A percentile compares a stretch with the other conserved stretches of the same genome.
phyloP scores from a whole-genome alignment of 345 rosid genomes.

The Ceriops zippeliana region DNA sequence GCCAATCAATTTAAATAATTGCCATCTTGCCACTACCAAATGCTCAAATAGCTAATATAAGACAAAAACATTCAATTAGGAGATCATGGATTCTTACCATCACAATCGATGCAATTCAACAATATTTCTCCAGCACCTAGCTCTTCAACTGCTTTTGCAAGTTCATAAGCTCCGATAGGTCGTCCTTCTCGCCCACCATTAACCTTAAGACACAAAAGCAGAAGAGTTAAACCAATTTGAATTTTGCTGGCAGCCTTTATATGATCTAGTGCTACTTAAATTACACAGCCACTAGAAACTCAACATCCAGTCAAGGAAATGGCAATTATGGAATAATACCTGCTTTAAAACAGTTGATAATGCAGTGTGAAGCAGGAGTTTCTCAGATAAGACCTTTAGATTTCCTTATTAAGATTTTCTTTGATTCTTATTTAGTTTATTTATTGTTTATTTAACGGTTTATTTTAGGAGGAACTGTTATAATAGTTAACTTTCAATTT shows the following conservation, averaged over 20 bases:
- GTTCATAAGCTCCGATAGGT: slow-evolving; percentile 95
- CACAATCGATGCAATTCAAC: slow-evolving; percentile 94
- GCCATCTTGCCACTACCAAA: not conserved
- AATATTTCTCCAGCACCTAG: slow-evolving; percentile 96
- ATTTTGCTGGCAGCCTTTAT: not conserved
- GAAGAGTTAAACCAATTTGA: not conserved
- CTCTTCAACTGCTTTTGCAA: slow-evolving; percentile 91
- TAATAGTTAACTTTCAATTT: too few relatives aligned
- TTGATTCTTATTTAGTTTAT: too few relatives aligned
- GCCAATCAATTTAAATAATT: not conserved
- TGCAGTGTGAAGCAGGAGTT: too few relatives aligned
- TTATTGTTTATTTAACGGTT: too few relatives aligned
- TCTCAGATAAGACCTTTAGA: too few relatives aligned
- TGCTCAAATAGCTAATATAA: not conserved
- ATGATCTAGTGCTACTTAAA: not conserved
- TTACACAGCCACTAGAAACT: not conserved
- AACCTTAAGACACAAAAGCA: slow-evolving; percentile 42
- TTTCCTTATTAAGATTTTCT: too few relatives aligned
- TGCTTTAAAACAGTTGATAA: too few relatives aligned
- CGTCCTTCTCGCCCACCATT: slow-evolving; percentile 97
- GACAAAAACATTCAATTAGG: not conserved
- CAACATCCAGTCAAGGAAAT: not conserved
- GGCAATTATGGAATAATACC: not conserved
- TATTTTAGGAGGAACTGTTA: too few relatives aligned
- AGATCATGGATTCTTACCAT: slow-evolving; percentile 45